A percentile compares a stretch with the other conserved stretches of the same genome.
Evolutionary conservation across 2,329 filamentous ascomycete genomes (phyloP).

Genomic region (Arthroderma sp.): DNA sequence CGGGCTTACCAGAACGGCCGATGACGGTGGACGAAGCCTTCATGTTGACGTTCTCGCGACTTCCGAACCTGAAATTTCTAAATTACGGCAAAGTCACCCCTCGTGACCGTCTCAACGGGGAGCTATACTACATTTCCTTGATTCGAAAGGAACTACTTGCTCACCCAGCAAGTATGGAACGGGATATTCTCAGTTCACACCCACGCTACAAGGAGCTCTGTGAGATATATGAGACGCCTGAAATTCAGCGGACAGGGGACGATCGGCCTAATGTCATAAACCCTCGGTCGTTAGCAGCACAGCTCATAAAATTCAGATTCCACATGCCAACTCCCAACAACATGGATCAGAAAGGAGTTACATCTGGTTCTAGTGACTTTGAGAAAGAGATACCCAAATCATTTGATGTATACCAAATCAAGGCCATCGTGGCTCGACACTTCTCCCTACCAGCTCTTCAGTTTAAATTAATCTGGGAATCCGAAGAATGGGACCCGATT

Average conservation of each 20-base stretch:
- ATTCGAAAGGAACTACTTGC: constrained; percentile 62
- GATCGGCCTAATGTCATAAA: constrained; percentile 38
- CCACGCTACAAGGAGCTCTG: constrained; percentile 65
- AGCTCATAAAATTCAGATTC: constrained; percentile 54
- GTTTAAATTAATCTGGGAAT: constrained; percentile 70
- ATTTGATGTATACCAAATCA: constrained; percentile 68
- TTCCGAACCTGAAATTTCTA: constrained; percentile 54
- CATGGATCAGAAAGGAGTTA: constrained; percentile 11
- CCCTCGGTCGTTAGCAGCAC: constrained; percentile 68
- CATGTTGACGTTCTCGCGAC: constrained; percentile 73
- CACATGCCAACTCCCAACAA: constrained; percentile 31
- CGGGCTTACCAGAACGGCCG: constrained; percentile 28
- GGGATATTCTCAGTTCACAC: constrained; percentile 52
- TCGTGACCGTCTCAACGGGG: constrained; percentile 72
- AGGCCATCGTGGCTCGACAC: constrained; percentile 62
- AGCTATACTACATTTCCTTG: constrained; percentile 81
- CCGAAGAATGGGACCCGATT: constrained; percentile 77
- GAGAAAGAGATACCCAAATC: constrained; percentile 55
- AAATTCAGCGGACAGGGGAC: constrained; percentile 42
- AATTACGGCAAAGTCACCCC: constrained; percentile 49
- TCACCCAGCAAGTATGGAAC: constrained; percentile 21
- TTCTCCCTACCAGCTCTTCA: constrained; percentile 53
- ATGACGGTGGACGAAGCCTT: constrained; percentile 63
- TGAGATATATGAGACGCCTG: constrained; percentile 59
- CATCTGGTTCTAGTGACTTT: constrained; percentile 1